Conservation (phyloP, 257 asterid species). For the Lycium ferocissimum region DNA sequence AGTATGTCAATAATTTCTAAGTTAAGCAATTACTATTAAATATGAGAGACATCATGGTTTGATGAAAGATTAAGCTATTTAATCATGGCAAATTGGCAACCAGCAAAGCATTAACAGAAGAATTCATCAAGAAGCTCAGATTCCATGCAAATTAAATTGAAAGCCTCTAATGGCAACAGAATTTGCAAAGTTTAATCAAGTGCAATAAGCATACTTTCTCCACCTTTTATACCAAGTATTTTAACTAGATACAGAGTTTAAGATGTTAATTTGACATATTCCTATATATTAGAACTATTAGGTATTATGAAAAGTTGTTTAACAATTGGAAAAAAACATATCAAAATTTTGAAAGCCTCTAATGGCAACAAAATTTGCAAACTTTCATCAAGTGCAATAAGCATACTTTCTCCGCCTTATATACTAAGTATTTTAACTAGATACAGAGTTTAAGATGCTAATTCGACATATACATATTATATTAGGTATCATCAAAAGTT, state of each 20-base stretch:
- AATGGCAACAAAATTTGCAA: not conserved
- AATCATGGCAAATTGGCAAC: not conserved
- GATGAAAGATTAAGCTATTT: conserved; percentile 1
- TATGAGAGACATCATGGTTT: not conserved
- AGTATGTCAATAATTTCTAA: not conserved
- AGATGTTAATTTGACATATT: not conserved
- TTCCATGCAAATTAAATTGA: not conserved
- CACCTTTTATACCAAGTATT: not conserved
- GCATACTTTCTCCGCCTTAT: not conserved
- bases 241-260: not conserved
- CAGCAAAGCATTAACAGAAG: not conserved
- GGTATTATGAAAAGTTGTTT: no score
- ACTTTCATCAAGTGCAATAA: not conserved
- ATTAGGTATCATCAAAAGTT: not conserved
- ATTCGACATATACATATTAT: not conserved
- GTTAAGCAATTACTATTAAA: not conserved
- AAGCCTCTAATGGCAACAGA: conserved; percentile 1
- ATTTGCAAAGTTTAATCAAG: not conserved
- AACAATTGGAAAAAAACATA: not conserved
- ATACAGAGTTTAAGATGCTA: not conserved
- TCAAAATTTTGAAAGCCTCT: not conserved
- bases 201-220: not conserved
- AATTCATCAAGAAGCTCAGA: conserved; percentile 6
- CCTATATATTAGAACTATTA: no score
- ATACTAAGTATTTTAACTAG: not conserved